Evolutionary conservation across 1,284 basidiomycete species (phyloP).

Genomic region (Fomes fomentarius): DNA sequence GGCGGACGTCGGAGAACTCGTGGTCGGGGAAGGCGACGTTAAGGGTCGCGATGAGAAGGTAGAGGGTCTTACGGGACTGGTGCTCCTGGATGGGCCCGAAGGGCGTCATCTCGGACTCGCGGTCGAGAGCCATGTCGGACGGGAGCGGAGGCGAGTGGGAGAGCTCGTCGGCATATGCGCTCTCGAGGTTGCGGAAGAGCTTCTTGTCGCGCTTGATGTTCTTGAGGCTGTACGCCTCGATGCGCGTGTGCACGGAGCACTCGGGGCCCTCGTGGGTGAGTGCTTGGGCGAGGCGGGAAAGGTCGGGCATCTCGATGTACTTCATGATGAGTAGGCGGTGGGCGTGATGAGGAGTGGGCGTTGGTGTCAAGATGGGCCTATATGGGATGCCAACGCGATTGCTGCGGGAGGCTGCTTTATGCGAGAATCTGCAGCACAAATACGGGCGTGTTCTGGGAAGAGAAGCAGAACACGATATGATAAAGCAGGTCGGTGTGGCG

Average conservation of each 20-base stretch:
- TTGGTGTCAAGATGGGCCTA: not conserved
- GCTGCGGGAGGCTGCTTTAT: constrained; percentile 4
- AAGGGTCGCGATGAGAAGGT: constrained; percentile 94
- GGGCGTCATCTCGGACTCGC: constrained; percentile 73
- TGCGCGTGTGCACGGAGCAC: constrained; percentile 88
- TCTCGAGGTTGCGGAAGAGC: constrained; percentile 91
- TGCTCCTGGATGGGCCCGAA: constrained; percentile 80
- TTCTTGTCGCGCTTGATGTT: constrained; percentile 97
- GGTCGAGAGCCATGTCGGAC: constrained; percentile 68
- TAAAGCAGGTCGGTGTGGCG: not conserved
- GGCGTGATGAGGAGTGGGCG: not conserved
- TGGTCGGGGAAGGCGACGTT: constrained; percentile 98
- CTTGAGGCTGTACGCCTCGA: constrained; percentile 99
- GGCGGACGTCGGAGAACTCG: constrained; percentile 93
- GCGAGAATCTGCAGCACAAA: not conserved
- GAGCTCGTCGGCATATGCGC: constrained; percentile 79
- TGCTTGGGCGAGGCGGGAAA: constrained; percentile 80
- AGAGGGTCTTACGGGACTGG: constrained; percentile 84
- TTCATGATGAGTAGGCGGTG: constrained; percentile 62
- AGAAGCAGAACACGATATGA: not conserved
- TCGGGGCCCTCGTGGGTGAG: constrained; percentile 87
- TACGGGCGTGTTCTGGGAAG: not conserved
- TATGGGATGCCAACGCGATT: not conserved
- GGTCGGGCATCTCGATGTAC: constrained; percentile 85
- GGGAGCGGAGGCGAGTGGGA: constrained; percentile 73